Conservation (phyloP, 2,329 filamentous ascomycete species). For the Venturiaceae sp. region DNA sequence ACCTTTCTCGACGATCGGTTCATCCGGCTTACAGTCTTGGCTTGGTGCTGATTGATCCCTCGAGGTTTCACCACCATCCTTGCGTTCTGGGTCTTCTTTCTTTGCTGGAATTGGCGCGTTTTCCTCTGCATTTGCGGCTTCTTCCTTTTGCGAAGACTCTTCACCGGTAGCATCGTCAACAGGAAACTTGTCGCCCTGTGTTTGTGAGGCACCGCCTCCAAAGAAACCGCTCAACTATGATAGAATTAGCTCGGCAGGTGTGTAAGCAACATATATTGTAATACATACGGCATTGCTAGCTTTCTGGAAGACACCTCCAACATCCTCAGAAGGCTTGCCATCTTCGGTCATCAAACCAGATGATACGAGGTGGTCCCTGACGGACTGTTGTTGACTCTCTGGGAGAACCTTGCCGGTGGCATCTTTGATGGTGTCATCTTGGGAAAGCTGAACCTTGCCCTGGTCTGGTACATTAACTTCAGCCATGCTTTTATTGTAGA, state of each 20-base stretch:
- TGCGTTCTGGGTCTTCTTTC: no score
- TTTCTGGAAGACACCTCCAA: not conserved
- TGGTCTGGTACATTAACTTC: not conserved
- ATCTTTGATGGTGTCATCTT: not conserved
- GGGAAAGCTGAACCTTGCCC: no score
- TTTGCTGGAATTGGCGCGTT: no score
- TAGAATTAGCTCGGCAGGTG: not conserved
- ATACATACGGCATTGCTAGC: not conserved
- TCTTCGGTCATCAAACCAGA: not conserved
- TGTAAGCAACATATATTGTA: not conserved
- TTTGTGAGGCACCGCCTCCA: not conserved
- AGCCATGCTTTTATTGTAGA: not conserved
- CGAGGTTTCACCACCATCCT: no score
- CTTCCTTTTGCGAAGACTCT: no score
- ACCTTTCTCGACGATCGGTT: not conserved
- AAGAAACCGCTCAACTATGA: not conserved
- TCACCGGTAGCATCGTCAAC: not conserved
- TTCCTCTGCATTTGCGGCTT: no score
- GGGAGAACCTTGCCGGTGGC: not conserved
- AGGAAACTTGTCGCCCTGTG: not conserved
- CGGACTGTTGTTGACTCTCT: not conserved
- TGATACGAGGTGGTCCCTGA: not conserved
- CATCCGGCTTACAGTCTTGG: not conserved
- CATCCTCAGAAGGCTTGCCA: not conserved
- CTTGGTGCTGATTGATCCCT: not conserved